Conservation (phyloP, 805 yeast species). For the Candida tibetensis region DNA sequence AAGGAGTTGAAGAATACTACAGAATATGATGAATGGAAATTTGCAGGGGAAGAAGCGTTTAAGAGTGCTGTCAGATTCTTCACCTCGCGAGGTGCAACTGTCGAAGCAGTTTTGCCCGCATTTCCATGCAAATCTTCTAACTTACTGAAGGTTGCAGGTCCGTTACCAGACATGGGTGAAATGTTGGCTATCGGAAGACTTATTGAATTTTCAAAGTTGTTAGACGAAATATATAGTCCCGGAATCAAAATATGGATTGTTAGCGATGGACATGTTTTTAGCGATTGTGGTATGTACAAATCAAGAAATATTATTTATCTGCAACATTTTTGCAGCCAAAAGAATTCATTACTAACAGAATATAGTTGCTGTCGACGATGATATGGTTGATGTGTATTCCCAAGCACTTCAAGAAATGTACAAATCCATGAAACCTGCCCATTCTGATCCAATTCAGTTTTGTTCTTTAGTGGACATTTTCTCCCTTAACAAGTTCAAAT, state of each 20-base stretch:
- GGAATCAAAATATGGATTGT: conserved; percentile 57
- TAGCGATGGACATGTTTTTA: conserved; percentile 64
- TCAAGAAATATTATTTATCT: conserved; percentile 1
- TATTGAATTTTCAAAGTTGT: conserved; percentile 27
- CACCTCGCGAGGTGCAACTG: conserved; percentile 44
- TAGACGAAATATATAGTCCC: conserved; percentile 45
- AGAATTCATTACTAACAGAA: conserved; percentile 11
- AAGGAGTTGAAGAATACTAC: conserved; percentile 46
- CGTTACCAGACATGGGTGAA: conserved; percentile 53
- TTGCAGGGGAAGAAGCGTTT: conserved; percentile 44
- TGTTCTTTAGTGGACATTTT: conserved; percentile 37
- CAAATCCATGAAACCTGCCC: conserved; percentile 30
- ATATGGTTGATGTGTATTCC: conserved; percentile 49
- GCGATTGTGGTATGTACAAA: conserved; percentile 47
- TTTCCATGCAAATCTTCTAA: conserved; percentile 67
- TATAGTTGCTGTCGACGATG: conserved; percentile 54
- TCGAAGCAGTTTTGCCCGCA: conserved; percentile 61
- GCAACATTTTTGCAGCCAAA: background rate
- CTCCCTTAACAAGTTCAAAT: conserved; percentile 15
- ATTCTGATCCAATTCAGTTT: conserved; percentile 26
- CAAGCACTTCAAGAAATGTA: conserved; percentile 43
- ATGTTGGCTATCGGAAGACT: conserved; percentile 32
- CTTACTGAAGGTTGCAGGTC: conserved; percentile 46
- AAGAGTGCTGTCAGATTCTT: conserved; percentile 43
- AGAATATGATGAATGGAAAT: conserved; percentile 48